Evolutionary conservation across 1,284 basidiomycete species (phyloP), one percentile per base, ranked within the genome.

Genomic region (Ustanciosporium gigantosporum): DNA sequence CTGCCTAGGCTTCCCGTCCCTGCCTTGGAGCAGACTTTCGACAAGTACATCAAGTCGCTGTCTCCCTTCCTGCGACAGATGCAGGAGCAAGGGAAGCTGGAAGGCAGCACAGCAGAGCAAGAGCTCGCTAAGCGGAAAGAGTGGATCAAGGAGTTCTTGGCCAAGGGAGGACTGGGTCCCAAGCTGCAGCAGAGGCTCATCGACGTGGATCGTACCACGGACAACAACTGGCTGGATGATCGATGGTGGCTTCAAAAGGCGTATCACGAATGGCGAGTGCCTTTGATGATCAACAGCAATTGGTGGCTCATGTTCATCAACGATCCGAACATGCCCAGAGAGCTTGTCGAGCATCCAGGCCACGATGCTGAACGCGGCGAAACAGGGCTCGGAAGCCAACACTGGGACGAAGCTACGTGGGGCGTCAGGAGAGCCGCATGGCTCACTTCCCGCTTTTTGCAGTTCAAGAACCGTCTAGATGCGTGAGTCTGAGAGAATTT

Each of bases 161-260:
- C 79, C 24, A 46, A 70, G 5, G 79, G 78, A 11, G 88, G 89
- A 2, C 80, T 93, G 36, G 91, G 90, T 8, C 81, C 79, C 32
- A 76, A 81, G 25, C 83, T 89, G 17, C 92, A 97, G 79, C 85
- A 89, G 46, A 84, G 93, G 40, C 81, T 98, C 42, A 81, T 86
- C 71, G 91, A 89, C 44, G 84, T 97, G 37, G 91, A 96, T 80
- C 85, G 84, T 67, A 81, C 82, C 2, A 93, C 91, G 6, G 89
- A 90, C 0, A 83, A 88, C 79, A 96, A 95, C 78, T 97, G 94
- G 94, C 84, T 98, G 13, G 86, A 95, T 69, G 93, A 97, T 79
- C 91, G 90, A 46, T 88, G 93, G 71, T 97, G 94, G 94, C 81
- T 87, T 48, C 86, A 88, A 66, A 88, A 89, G 66, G 87, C 90